phyloP scores from a whole-genome alignment of 352 stramenopile species.

The Phytopythium kandeliae region DNA sequence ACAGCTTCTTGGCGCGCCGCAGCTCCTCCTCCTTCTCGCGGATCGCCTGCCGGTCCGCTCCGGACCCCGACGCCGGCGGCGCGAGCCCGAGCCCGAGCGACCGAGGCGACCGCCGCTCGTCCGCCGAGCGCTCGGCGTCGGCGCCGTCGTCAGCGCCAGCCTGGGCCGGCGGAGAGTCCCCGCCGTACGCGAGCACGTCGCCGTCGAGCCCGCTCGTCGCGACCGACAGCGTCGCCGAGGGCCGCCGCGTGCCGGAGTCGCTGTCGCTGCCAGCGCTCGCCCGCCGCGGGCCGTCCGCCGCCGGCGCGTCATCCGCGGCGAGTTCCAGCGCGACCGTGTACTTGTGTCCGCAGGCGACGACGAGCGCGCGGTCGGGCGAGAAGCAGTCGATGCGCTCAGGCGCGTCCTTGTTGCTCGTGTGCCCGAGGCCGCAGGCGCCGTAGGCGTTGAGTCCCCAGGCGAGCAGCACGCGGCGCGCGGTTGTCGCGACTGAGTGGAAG shows the following conservation, averaged over 20 bases:
- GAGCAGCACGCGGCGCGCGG: conserved; percentile 56
- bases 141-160: not conserved
- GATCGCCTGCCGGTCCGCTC: conserved; percentile 16
- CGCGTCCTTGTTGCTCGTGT: conserved; percentile 76
- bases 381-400: conserved; percentile 78
- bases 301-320: conserved; percentile 5
- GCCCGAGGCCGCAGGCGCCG: conserved; percentile 68
- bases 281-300: not conserved
- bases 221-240: conserved; percentile 3
- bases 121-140: not conserved
- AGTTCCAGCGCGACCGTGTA: conserved; percentile 75
- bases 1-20: conserved; percentile 77
- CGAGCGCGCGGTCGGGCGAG: conserved; percentile 36
- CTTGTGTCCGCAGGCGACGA: conserved; percentile 75
- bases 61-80: not conserved
- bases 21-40: conserved; percentile 79
- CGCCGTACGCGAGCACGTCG: not conserved
- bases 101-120: not conserved
- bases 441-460: conserved; percentile 80
- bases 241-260: too few species aligned
- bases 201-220: not conserved
- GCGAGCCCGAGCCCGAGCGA: too few species aligned
- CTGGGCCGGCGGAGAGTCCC: not conserved
- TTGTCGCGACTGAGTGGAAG: conserved; percentile 76
- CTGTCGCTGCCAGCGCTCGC: not conserved